These are phyloP conservation scores for Aphanomyces cochlioides DNA, from an alignment of 352 stramenopile species.

Conservation along the genomic window DNA sequence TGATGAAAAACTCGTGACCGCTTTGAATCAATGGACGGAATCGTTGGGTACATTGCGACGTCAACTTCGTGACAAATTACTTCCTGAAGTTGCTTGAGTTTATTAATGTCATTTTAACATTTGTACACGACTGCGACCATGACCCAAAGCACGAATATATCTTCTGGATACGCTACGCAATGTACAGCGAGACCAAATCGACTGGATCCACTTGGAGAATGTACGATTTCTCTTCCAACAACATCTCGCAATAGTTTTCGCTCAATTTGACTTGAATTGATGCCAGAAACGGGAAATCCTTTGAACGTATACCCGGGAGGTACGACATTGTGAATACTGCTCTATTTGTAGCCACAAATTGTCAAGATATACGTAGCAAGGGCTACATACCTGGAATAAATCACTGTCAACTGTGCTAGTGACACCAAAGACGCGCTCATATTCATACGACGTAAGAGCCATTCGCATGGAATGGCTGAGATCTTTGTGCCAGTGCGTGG, in stretches of 20 bases:
- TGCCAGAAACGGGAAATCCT: slow-evolving; percentile 53
- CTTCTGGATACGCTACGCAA: slow-evolving; percentile 75
- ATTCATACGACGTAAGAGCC: slow-evolving; percentile 83
- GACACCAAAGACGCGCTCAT: slow-evolving; percentile 67
- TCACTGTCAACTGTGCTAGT: slow-evolving; percentile 59
- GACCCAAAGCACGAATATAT: slow-evolving; percentile 64
- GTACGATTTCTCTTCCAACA: slow-evolving; percentile 58
- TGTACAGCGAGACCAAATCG: slow-evolving; percentile 71
- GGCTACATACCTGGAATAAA: slow-evolving; percentile 52
- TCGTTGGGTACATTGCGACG: slow-evolving; percentile 6
- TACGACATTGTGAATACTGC: slow-evolving; percentile 73
- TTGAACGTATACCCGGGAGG: slow-evolving; percentile 81
- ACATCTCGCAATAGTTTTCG: slow-evolving; percentile 43
- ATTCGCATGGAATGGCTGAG: slow-evolving; percentile 76
- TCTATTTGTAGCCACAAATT: slow-evolving; percentile 32
- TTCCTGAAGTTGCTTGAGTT: slow-evolving; percentile 13
- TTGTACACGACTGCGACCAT: slow-evolving; percentile 70
- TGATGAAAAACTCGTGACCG: background rate
- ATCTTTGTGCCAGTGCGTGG: slow-evolving; percentile 70
- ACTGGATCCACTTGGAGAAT: slow-evolving; percentile 48
- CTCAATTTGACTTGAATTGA: slow-evolving; percentile 38
- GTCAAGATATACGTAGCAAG: background rate
- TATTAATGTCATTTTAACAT: background rate
- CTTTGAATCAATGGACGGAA: slow-evolving; percentile 20
- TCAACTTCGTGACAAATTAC: slow-evolving; percentile 12